Base-by-base conservation (phyloP, 495 filamentous ascomycete species). In the Trichocladium uniseriatum region DNA sequence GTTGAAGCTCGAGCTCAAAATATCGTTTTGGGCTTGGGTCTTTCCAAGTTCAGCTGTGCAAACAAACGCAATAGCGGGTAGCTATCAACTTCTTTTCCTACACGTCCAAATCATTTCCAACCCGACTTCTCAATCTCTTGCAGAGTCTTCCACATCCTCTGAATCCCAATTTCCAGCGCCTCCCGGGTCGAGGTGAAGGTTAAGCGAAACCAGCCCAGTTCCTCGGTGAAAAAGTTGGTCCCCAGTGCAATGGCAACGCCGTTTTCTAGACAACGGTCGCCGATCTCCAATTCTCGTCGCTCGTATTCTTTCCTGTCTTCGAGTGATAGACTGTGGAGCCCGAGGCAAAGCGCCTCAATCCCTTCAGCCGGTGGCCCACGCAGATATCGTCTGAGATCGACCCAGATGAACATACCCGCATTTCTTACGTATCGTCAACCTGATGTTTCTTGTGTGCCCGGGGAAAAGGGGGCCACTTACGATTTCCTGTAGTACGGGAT, bases 191-290 rank as follows among this genome's bases (percentile, higher is more conserved):
- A 66, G 3, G 68, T 63, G 44, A 78, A 79, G 13, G 76, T 69
- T 44, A 81, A 55, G 13, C 78, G 56, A 51, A 78, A 81, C 65
- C 68, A 79, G 0, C 75, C 77, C 27, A 67, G 52, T 51, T 69
- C 60, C 53, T 76, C 76, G 0, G 73, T 68, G 11, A 55, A 65
- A 44, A 75, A 71, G 11, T 58, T 44, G 9, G 51, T 53, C 1
- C 75, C 75, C 36, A 48, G 60, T 2, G 69, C 67, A 19, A 78
- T 43, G 37, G 69, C 69, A 0, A 79, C 70, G 39, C 67, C 73
- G 20, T 72, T 65, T 27, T 62, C 49, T 48, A 73, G 39, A 41
- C 75, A 45, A 3, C 19, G 41, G 35, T 64, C 44, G 46, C 68
- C 66, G 2, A 75, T 53, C 5, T 48, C 42, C 21, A 18, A 6